phyloP scores from a whole-genome alignment of 1,139 yeast species.

The Suhomyces atakaporum region DNA sequence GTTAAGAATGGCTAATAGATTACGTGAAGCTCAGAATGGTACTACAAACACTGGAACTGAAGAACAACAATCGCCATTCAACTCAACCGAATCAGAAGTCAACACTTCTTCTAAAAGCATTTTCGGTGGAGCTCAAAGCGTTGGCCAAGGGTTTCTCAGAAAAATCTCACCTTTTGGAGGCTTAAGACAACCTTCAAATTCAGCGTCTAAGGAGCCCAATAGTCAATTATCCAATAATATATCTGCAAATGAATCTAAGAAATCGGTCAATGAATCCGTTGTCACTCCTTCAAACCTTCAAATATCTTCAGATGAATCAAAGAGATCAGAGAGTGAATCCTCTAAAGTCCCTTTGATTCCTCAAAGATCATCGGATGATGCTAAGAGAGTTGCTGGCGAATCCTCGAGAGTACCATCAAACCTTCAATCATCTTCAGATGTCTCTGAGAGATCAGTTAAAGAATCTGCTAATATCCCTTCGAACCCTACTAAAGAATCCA shows the following conservation, averaged over 20 bases:
- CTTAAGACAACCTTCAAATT: constrained; percentile 4
- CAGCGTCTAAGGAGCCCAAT: constrained; percentile 2
- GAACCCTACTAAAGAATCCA: not conserved
- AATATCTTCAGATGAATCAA: too few relatives aligned
- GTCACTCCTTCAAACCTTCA: too few relatives aligned
- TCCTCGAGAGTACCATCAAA: too few relatives aligned
- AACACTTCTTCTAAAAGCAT: constrained; percentile 3
- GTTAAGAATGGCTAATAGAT: constrained; percentile 56
- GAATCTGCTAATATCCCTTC: not conserved
- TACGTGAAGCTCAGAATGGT: constrained; percentile 21
- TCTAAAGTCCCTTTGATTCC: too few relatives aligned
- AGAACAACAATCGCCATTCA: constrained; percentile 6
- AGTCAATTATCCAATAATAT: constrained; percentile 2
- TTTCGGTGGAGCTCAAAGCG: constrained; percentile 4
- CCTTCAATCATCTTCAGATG: too few relatives aligned
- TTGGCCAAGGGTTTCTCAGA: constrained; percentile 16
- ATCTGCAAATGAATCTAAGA: not conserved
- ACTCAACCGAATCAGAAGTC: constrained; percentile 2
- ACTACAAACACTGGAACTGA: not conserved
- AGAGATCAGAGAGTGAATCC: too few relatives aligned
- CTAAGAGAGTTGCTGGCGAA: too few relatives aligned
- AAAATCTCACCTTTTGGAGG: constrained; percentile 20
- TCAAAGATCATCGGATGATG: too few relatives aligned
- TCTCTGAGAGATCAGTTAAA: too few relatives aligned
- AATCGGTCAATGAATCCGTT: too few relatives aligned